phyloP scores from a whole-genome alignment of 768 basidiomycete species.

The Lactifluus rugatus region DNA sequence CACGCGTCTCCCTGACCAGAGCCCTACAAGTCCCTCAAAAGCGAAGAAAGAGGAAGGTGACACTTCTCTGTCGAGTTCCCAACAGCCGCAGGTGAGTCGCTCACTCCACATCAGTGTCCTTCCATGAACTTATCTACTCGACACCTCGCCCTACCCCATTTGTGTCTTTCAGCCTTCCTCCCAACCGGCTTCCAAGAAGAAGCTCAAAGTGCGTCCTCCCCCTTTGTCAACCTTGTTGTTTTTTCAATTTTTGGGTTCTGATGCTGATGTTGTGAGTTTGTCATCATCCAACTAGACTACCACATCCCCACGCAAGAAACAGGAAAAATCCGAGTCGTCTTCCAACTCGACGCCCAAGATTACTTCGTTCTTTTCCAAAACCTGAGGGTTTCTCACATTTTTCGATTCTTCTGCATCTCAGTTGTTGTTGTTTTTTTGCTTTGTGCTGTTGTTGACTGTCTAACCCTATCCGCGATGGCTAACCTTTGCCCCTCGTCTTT shows the following conservation, averaged over 20 bases:
- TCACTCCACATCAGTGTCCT: neutral
- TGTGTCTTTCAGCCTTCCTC: neutral
- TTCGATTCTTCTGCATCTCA: neutral
- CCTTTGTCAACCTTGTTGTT: neutral
- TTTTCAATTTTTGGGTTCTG: neutral
- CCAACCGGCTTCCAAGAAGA: neutral
- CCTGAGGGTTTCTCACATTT: neutral
- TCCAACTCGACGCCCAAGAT: conserved; percentile 14
- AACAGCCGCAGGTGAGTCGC: conserved; percentile 1
- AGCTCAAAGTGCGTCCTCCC: neutral
- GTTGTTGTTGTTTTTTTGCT: neutral
- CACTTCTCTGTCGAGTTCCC: neutral
- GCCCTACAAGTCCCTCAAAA: neutral
- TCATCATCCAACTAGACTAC: neutral
- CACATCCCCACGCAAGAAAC: conserved; percentile 12
- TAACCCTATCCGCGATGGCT: neutral
- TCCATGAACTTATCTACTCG: no score
- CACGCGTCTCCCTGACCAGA: neutral
- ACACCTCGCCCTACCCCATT: neutral
- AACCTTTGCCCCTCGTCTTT: neutral
- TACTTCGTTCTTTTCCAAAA: conserved; percentile 19
- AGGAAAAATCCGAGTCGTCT: neutral
- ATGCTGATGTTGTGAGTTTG: neutral
- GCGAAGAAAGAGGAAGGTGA: neutral
- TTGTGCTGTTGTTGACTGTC: neutral